Conservation (phyloP, 352 stramenopile genomes). For the Thalassiosira ordinaria region DNA sequence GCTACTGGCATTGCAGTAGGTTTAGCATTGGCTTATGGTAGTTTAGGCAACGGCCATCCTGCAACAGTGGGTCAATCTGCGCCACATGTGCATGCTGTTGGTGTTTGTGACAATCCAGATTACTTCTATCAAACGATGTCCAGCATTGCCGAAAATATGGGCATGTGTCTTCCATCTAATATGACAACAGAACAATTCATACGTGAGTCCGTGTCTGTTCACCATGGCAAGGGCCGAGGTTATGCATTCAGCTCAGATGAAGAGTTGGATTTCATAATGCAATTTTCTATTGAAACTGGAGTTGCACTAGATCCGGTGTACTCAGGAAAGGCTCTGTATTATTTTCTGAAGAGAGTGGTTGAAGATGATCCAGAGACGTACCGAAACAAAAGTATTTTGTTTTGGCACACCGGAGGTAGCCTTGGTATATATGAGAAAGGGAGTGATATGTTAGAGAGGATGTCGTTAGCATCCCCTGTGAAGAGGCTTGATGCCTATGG, state of each 20-base stretch:
- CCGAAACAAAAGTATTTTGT: constrained; percentile 77
- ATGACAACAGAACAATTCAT: constrained; percentile 41
- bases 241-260: constrained; percentile 58
- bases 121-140: constrained; percentile 56
- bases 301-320: constrained; percentile 72
- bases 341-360: constrained; percentile 53
- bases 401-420: constrained; percentile 67
- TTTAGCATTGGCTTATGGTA: constrained; percentile 53
- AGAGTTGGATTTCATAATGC: constrained; percentile 55
- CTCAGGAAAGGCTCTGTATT: constrained; percentile 59
- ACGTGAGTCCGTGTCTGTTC: constrained; percentile 37
- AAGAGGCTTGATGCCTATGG: constrained; percentile 74
- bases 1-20: constrained; percentile 54
- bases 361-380: constrained; percentile 55
- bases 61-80: not conserved
- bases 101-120: constrained; percentile 56
- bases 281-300: constrained; percentile 61
- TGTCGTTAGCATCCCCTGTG: constrained; percentile 43
- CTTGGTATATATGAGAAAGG: constrained; percentile 92
- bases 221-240: constrained; percentile 58
- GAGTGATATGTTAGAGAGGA: constrained; percentile 80
- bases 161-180: constrained; percentile 13
- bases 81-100: constrained; percentile 51
- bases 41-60: constrained; percentile 23
- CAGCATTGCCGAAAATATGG: constrained; percentile 45